Conservation (phyloP, 768 basidiomycete species). For the Megacollybia marginata region DNA sequence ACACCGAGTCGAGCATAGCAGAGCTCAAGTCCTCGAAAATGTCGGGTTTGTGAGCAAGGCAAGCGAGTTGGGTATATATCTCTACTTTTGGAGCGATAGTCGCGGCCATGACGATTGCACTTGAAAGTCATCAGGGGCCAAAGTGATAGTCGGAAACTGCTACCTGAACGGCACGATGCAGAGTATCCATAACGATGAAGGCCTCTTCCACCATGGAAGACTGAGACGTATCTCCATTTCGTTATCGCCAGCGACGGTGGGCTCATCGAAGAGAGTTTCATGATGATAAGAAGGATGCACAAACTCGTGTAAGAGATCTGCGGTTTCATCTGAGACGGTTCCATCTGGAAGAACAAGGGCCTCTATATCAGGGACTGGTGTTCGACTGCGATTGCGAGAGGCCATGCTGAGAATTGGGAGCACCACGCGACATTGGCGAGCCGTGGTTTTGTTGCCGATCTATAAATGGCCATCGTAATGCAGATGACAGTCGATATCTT, state of each 20-base stretch:
- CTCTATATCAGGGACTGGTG: slow-evolving; percentile 22
- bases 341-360: slow-evolving; percentile 37
- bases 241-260: slow-evolving; percentile 6
- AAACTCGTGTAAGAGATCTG: slow-evolving; percentile 39
- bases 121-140: slow-evolving; percentile 54
- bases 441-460: no score
- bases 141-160: neutral
- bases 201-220: slow-evolving; percentile 69
- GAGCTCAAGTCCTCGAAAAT: slow-evolving; percentile 23
- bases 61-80: slow-evolving; percentile 67
- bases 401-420: neutral
- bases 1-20: slow-evolving; percentile 1
- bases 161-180: neutral
- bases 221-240: slow-evolving; percentile 18
- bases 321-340: slow-evolving; percentile 34
- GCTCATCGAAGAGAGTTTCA: slow-evolving; percentile 20
- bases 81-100: slow-evolving; percentile 67
- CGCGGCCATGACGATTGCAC: slow-evolving; percentile 45
- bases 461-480: no score
- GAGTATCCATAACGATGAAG: slow-evolving; percentile 63
- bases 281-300: slow-evolving; percentile 31
- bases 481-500: no score
- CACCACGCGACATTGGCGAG: neutral
- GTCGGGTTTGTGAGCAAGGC: slow-evolving; percentile 58
- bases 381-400: slow-evolving; percentile 6